Evolutionary conservation across 345 rosid species (phyloP).

Genomic region (Ailanthus altissimus): DNA sequence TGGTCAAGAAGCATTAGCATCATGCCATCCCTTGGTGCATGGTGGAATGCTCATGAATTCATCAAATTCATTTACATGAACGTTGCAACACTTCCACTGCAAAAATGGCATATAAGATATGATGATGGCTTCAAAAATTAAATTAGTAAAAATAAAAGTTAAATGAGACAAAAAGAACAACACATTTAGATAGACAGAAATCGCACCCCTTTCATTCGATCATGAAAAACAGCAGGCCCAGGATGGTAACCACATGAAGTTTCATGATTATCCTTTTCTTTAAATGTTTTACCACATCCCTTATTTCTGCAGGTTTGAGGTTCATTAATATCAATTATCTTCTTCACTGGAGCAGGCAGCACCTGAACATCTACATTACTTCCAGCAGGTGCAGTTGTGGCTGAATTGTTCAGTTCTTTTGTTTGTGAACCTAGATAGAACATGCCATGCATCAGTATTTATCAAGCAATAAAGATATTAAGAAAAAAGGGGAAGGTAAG

Average conservation of each 20-base stretch:
- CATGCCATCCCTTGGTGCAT: slow-evolving; percentile 92
- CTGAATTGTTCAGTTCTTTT: slow-evolving; percentile 31
- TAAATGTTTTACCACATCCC: slow-evolving; percentile 81
- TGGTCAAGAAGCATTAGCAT: slow-evolving; percentile 38
- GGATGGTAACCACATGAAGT: slow-evolving; percentile 87
- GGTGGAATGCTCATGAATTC: slow-evolving; percentile 94
- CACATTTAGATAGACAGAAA: background rate
- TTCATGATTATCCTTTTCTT: slow-evolving; percentile 85
- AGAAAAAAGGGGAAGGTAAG: background rate
- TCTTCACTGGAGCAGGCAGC: slow-evolving; percentile 43
- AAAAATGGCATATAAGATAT: slow-evolving; percentile 16
- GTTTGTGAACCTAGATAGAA: slow-evolving; percentile 61
- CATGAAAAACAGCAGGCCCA: slow-evolving; percentile 94
- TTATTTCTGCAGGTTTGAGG: slow-evolving; percentile 79
- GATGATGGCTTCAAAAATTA: background rate
- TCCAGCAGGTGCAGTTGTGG: slow-evolving; percentile 33
- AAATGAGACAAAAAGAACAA: background rate
- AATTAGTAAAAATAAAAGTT: background rate
- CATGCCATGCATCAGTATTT: slow-evolving; percentile 11
- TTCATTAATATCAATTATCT: slow-evolving; percentile 63
- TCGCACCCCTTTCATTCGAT: slow-evolving; percentile 75
- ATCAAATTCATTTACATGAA: slow-evolving; percentile 88
- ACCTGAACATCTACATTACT: slow-evolving; percentile 28
- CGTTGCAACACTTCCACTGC: slow-evolving; percentile 97
- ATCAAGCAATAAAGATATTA: background rate